Evolutionary conservation across 257 asterid genomes (phyloP), one percentile per base, ranked within the genome.

Genomic region (Rehmannia glutinosa): DNA sequence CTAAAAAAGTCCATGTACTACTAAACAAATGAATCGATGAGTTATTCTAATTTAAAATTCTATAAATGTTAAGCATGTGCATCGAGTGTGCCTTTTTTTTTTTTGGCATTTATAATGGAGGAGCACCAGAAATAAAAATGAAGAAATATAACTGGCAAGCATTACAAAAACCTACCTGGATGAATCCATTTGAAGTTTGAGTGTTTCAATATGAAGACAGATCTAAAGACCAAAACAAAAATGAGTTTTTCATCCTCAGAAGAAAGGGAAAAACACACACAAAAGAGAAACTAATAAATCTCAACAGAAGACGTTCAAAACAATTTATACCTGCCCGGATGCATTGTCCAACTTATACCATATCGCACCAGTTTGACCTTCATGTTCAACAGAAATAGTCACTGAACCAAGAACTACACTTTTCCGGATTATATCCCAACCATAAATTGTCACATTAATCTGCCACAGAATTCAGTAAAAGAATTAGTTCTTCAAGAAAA

Each of bases 391-490:
- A 58, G 86, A 77, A 70, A 86, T 66, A 70, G 82, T 78, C 78
- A 80, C 87, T 12, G 96, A 86, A 62, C 98, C 97, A 83, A 89
- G 95, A 79, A 92, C 83, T 66, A 93, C 78, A 84, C 89, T 87
- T 86, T 87, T 89, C 88, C 97, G 89, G 64, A 86, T 74, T 75
- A 83, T 81, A 82, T 90, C 96, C 98, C 97, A 92, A 76, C 87
- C 95, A 79, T 87, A 84, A 53, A 92, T 80, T 38, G 96, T 87
- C 70, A 90, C 90, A 67, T 69, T 81, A 73, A 92, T 84, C 98
- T 92, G 98, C 62, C 75, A 72, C 15, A 64, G 30, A 77, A 65
- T 77, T 64, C 50, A 30, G 75, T 49, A 73, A 39, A 77, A 50
- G 63, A 58, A 62, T 80, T 62, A 73, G 70, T 72, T 63, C 55